Evolutionary conservation across 768 basidiomycete species (phyloP), one percentile per base, ranked within the genome.

Genomic region (Scleroderma citrinum): DNA sequence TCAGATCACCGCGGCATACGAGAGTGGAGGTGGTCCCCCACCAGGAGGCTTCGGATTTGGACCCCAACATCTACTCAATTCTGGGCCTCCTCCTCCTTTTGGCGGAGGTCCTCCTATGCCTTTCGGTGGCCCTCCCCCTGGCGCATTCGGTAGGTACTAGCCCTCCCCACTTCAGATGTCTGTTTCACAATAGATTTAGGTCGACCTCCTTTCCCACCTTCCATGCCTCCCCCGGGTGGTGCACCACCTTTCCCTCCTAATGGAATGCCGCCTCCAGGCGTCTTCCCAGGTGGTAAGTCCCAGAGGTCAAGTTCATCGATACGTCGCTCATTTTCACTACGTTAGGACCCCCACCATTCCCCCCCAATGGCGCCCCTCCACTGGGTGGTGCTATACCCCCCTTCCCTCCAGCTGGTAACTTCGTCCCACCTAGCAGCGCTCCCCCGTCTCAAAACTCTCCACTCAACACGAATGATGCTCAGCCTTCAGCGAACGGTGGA

Each of bases 1-100:
- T 78, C 91, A 95, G 69, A 98, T 99, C 68, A 94, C 92, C 32
- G 83, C 87, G 19, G 84, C 88, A 21, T 96, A 95, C 62, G 95
- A 98, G 69, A 79, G 77, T 24, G 83, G 87, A 37, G 83, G 84
- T 45, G 87, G 87, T 2, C 90, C 89, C 35, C 90, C 90, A 56
- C 87, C 87, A 11, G 89, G 89, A 45, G 89, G 90, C 3, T 92
- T 91, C 54, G 87, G 87, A 7, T 90, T 90, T 57, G 87, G 87
- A 20, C 87, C 88, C 35, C 87, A 87, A 52, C 87, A 89, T 66
- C 73, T 90, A 44, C 78, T 76, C 45, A 76, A 70, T 1, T 80
- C 81, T 3, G 59, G 71, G 13, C 68, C 81, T 8, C 40, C 43
- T 16, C 68, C 81, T 8, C 40, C 43, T 16, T 44, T 44, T 47